Percentiles rank a stretch among this genome's conserved stretches.
Evolutionary conservation across 2,329 filamentous ascomycete species (phyloP).

Genomic region (Xylaria digitata): DNA sequence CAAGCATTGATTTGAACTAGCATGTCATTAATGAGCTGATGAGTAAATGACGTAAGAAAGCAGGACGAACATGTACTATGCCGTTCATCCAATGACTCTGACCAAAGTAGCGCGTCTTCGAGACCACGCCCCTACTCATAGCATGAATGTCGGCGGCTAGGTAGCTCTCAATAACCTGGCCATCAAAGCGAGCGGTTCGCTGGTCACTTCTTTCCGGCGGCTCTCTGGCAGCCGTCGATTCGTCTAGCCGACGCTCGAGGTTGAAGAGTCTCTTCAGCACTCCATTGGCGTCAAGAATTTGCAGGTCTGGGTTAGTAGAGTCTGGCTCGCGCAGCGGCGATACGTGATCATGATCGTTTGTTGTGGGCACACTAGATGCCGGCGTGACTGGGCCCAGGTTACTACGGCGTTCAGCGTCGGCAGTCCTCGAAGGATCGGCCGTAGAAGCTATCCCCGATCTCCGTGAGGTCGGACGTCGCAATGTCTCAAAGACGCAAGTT

Average conservation of each 20-base stretch:
- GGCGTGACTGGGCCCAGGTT: conserved; percentile 30
- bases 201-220: conserved; percentile 16
- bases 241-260: conserved; percentile 57
- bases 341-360: conserved; percentile 15
- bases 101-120: conserved; percentile 59
- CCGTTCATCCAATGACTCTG: conserved; percentile 65
- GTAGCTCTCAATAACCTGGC: conserved; percentile 40
- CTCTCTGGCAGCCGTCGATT: conserved; percentile 37
- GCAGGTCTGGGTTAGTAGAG: background rate
- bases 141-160: conserved; percentile 43
- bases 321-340: background rate
- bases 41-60: background rate
- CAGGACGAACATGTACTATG: conserved; percentile 53
- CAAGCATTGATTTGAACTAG: conserved; percentile 44
- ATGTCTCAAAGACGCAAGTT: conserved; percentile 60
- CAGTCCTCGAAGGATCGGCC: conserved; percentile 11
- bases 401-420: conserved; percentile 2
- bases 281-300: conserved; percentile 39
- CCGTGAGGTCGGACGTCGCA: conserved; percentile 31
- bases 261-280: conserved; percentile 55
- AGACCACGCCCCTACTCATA: conserved; percentile 50
- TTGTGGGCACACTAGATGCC: conserved; percentile 16
- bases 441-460: conserved; percentile 42
- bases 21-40: conserved; percentile 6
- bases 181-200: conserved; percentile 11